A percentile compares a stretch with the other conserved stretches of the same genome.
These are phyloP conservation scores for Madurella mycetomatis DNA, from an alignment of 2,329 filamentous ascomycete species.

Conservation along the genomic window DNA sequence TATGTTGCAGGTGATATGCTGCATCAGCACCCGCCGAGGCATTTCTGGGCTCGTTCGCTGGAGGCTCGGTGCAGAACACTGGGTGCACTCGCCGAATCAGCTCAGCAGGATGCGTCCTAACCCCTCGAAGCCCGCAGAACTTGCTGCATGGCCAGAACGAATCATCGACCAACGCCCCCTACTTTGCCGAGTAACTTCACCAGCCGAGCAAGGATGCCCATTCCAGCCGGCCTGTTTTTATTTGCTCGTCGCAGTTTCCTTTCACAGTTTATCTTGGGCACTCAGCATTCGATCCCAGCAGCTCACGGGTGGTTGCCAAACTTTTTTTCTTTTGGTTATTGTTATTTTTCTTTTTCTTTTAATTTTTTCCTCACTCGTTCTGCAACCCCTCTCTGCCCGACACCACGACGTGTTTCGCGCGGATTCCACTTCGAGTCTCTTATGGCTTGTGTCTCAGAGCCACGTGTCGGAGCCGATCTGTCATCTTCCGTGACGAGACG, in stretches of 20 bases:
- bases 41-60: not conserved
- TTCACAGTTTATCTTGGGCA: no score
- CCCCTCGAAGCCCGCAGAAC: slow-evolving; percentile 7
- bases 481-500: not conserved
- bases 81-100: slow-evolving; percentile 23
- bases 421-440: not conserved
- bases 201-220: not conserved
- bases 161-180: slow-evolving; percentile 8
- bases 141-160: slow-evolving; percentile 15
- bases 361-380: no score
- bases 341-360: no score
- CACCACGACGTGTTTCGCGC: no score
- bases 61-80: slow-evolving; percentile 15
- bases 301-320: no score
- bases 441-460: slow-evolving; percentile 5
- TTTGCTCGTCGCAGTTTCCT: not conserved
- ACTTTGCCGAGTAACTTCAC: not conserved
- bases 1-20: not conserved
- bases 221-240: not conserved
- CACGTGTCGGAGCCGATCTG: slow-evolving; percentile 1
- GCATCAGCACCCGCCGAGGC: slow-evolving; percentile 3
- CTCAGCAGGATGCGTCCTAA: slow-evolving; percentile 11
- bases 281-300: no score
- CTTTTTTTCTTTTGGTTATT: no score
- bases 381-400: no score